Conservation (phyloP, 495 filamentous ascomycete species). For the Lasiosphaeria ovina region DNA sequence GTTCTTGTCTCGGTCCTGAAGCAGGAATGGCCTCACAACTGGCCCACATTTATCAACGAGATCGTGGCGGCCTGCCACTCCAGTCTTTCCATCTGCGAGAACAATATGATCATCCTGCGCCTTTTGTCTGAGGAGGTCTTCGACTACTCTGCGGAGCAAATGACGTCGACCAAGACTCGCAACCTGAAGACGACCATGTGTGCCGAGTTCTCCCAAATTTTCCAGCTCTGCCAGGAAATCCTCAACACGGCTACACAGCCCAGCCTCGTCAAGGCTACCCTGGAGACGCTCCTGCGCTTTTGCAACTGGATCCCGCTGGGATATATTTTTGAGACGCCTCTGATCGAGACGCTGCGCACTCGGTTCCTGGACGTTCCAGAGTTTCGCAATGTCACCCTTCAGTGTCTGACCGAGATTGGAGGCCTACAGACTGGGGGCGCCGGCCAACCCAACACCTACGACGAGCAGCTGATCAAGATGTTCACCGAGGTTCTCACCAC, state of each 20-base stretch:
- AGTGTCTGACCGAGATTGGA: slow-evolving; percentile 96
- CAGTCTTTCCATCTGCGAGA: slow-evolving; percentile 95
- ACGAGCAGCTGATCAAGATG: slow-evolving; percentile 93
- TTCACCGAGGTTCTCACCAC: slow-evolving; percentile 91
- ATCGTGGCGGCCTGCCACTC: slow-evolving; percentile 94
- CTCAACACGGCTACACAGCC: slow-evolving; percentile 83
- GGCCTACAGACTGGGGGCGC: slow-evolving; percentile 71
- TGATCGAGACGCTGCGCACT: slow-evolving; percentile 90
- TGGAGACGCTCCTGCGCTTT: slow-evolving; percentile 92
- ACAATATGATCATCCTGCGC: slow-evolving; percentile 98
- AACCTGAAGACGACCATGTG: slow-evolving; percentile 98
- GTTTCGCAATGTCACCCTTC: slow-evolving; percentile 93
- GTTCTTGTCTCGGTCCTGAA: slow-evolving; percentile 96
- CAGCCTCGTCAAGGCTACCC: slow-evolving; percentile 85
- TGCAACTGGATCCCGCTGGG: slow-evolving; percentile 98
- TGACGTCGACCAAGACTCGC: slow-evolving; percentile 94
- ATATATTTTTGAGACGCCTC: slow-evolving; percentile 95
- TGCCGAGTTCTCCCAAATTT: slow-evolving; percentile 94
- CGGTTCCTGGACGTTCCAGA: slow-evolving; percentile 88
- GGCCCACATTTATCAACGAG: slow-evolving; percentile 99
- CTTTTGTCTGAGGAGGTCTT: slow-evolving; percentile 97
- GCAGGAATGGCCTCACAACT: slow-evolving; percentile 99
- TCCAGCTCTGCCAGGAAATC: slow-evolving; percentile 92
- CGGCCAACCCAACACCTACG: slow-evolving; percentile 71
- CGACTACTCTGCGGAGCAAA: slow-evolving; percentile 96